Conservation (phyloP, 495 filamentous ascomycete genomes). For the Lophiostoma macrostomum region DNA sequence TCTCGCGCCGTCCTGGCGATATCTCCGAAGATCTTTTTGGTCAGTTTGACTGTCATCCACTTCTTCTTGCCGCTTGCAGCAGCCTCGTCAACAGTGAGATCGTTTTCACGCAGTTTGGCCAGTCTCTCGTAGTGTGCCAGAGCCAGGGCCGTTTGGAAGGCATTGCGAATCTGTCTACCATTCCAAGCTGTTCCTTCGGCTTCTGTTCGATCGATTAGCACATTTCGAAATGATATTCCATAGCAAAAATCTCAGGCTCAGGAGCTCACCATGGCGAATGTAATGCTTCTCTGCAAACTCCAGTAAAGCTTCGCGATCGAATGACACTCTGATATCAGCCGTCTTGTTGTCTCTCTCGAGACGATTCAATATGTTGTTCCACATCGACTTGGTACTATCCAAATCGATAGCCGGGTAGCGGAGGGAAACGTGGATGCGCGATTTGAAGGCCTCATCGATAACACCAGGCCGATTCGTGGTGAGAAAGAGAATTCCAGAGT, state of each 20-base stretch:
- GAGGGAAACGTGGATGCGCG: slow-evolving; percentile 68
- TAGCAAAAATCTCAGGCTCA: no score
- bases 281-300: not conserved
- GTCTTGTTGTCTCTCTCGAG: not conserved
- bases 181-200: not conserved
- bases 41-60: no score
- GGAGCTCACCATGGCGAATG: no score
- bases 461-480: slow-evolving; percentile 76
- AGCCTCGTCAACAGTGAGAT: no score
- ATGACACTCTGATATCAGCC: no score
- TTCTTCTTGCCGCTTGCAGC: no score
- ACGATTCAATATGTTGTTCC: not conserved
- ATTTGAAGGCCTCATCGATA: slow-evolving; percentile 65
- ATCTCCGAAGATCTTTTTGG: no score
- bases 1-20: no score
- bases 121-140: slow-evolving; percentile 7
- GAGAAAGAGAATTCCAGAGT: slow-evolving; percentile 72
- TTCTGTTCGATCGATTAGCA: no score
- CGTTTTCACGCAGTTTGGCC: no score
- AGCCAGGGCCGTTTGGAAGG: slow-evolving; percentile 11
- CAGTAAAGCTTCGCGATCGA: slow-evolving; percentile 1
- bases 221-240: no score
- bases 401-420: slow-evolving; percentile 50
- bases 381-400: not conserved
- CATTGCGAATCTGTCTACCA: slow-evolving; percentile 9